Conservation (phyloP, 345 rosid genomes). For the Eucalyptus tenuipes region DNA sequence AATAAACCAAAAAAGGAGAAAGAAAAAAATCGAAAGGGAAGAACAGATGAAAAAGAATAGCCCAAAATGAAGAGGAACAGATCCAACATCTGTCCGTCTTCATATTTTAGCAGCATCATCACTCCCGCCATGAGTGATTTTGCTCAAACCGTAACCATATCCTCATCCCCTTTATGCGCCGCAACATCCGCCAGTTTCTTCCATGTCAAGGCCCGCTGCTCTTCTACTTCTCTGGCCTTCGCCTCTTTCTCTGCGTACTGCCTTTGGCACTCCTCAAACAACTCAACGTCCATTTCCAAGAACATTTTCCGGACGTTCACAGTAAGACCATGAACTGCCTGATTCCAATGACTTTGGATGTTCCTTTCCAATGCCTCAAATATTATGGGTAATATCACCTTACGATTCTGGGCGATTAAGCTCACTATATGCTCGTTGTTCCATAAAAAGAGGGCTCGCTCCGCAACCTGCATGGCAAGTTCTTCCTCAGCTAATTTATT, state of each 20-base stretch:
- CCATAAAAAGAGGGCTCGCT: conserved; percentile 42
- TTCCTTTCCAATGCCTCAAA: conserved; percentile 40
- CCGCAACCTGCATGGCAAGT: conserved; percentile 28
- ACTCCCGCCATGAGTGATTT: neutral
- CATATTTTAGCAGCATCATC: neutral
- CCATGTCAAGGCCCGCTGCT: conserved; percentile 29
- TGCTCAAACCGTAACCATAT: conserved; percentile 15
- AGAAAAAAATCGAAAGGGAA: neutral
- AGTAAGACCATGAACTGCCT: conserved; percentile 38
- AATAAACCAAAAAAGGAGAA: neutral
- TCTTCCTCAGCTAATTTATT: neutral
- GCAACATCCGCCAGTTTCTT: conserved; percentile 30
- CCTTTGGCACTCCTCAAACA: conserved; percentile 34
- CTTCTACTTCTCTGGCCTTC: conserved; percentile 23
- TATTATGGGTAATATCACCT: conserved; percentile 23
- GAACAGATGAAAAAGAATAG: neutral
- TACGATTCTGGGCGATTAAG: conserved; percentile 32
- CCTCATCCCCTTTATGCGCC: conserved; percentile 14
- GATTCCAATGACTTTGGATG: conserved; percentile 35
- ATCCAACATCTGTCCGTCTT: neutral
- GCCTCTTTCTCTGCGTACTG: conserved; percentile 18
- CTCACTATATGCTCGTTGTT: conserved; percentile 42
- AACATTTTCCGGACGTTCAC: conserved; percentile 34
- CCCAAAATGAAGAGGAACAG: neutral
- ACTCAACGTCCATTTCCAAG: conserved; percentile 32